These are phyloP conservation scores for Crucibulum laeve DNA, from an alignment of 768 basidiomycete species.

Conservation along the genomic window DNA sequence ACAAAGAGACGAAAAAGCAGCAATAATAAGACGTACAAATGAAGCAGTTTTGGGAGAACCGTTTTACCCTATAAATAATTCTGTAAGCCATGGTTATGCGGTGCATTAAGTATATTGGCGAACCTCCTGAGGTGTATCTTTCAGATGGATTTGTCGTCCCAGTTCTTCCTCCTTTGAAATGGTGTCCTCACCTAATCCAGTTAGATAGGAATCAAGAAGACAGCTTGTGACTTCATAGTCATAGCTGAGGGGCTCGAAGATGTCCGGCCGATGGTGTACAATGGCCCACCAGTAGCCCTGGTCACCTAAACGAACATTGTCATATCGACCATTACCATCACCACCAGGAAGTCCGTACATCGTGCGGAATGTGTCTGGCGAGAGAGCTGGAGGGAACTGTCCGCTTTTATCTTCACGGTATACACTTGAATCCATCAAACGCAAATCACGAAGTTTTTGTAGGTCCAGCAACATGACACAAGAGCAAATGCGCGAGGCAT, in stretches of 20 bases:
- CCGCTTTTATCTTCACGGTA: slow-evolving; percentile 26
- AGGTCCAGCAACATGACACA: slow-evolving; percentile 52
- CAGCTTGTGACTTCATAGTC: slow-evolving; percentile 49
- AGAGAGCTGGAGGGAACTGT: slow-evolving; percentile 24
- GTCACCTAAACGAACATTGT: slow-evolving; percentile 44
- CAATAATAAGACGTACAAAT: slow-evolving; percentile 35
- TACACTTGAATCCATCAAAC: slow-evolving; percentile 42
- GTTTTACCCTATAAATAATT: slow-evolving; percentile 21
- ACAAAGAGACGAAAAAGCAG: neutral
- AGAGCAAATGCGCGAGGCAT: slow-evolving; percentile 44
- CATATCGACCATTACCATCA: slow-evolving; percentile 28
- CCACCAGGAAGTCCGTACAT: slow-evolving; percentile 37
- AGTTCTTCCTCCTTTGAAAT: slow-evolving; percentile 29
- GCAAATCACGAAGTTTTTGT: slow-evolving; percentile 33
- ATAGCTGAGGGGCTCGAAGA: slow-evolving; percentile 37
- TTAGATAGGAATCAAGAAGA: slow-evolving; percentile 39
- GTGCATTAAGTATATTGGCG: slow-evolving; percentile 1
- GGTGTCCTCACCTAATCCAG: slow-evolving; percentile 36
- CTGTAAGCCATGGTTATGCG: neutral
- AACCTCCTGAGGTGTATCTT: slow-evolving; percentile 35
- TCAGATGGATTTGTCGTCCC: slow-evolving; percentile 25
- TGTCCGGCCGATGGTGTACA: slow-evolving; percentile 33
- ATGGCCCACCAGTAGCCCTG: slow-evolving; percentile 55
- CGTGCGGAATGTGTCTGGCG: slow-evolving; percentile 36
- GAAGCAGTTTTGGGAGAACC: slow-evolving; percentile 41